These are phyloP conservation scores for Cladosporium sp. DNA, from an alignment of 2,329 filamentous ascomycete species.

Conservation along the genomic window DNA sequence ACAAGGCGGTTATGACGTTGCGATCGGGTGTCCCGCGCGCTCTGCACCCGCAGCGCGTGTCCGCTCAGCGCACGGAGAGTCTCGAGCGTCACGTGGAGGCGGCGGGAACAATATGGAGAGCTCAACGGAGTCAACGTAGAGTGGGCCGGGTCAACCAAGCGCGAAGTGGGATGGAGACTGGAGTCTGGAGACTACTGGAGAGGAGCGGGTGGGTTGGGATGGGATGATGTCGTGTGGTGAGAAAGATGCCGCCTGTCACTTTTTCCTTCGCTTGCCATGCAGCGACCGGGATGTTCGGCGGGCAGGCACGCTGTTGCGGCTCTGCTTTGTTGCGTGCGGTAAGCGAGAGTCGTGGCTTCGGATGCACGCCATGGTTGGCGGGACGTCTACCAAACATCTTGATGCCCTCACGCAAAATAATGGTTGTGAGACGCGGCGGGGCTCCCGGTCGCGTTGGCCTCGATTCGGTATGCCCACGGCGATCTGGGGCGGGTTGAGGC, in stretches of 20 bases:
- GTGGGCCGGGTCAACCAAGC: constrained; percentile 16
- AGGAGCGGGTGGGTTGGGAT: neutral
- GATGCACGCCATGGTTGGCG: neutral
- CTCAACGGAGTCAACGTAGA: constrained; percentile 10
- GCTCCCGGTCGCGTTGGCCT: neutral
- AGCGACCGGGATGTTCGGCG: neutral
- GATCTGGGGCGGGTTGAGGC: constrained; percentile 14
- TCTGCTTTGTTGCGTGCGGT: neutral
- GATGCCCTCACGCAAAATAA: neutral
- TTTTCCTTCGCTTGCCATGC: neutral
- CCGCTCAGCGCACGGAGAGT: neutral
- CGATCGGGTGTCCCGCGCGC: neutral
- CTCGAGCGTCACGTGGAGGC: constrained; percentile 16
- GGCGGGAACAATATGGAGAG: constrained; percentile 11
- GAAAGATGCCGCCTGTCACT: neutral
- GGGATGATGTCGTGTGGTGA: neutral
- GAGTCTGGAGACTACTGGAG: constrained; percentile 1
- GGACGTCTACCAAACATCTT: neutral
- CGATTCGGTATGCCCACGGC: neutral
- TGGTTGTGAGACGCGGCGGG: constrained; percentile 9
- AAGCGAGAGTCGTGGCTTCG: constrained; percentile 6
- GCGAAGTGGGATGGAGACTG: constrained; percentile 15
- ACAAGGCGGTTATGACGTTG: constrained; percentile 11
- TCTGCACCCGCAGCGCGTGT: neutral
- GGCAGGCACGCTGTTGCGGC: constrained; percentile 3